Conservation (phyloP, 768 basidiomycete species). For the Baorangia bicolor region DNA sequence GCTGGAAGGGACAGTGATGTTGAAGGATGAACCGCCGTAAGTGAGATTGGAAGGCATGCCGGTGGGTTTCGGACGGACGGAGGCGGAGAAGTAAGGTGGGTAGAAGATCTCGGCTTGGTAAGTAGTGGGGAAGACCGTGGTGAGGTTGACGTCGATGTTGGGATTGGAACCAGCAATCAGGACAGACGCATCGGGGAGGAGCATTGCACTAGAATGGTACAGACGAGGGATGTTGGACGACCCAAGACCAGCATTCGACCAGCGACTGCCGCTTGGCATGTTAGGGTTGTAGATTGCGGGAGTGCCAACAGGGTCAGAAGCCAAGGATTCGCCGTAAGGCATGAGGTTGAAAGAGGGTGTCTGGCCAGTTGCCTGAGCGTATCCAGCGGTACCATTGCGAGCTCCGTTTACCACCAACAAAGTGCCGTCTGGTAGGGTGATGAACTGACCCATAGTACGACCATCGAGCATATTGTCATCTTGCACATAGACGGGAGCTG, state of each 20-base stretch:
- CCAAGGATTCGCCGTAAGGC: slow-evolving; percentile 74
- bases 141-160: slow-evolving; percentile 77
- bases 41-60: slow-evolving; percentile 72
- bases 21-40: slow-evolving; percentile 84
- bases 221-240: slow-evolving; percentile 73
- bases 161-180: slow-evolving; percentile 93
- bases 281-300: slow-evolving; percentile 85
- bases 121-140: slow-evolving; percentile 68
- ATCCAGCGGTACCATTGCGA: slow-evolving; percentile 86
- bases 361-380: slow-evolving; percentile 55
- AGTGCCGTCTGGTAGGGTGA: slow-evolving; percentile 76
- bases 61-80: slow-evolving; percentile 63
- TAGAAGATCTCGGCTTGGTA: slow-evolving; percentile 89
- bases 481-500: slow-evolving; percentile 55
- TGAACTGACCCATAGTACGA: slow-evolving; percentile 92
- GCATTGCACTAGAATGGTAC: slow-evolving; percentile 89
- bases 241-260: slow-evolving; percentile 66
- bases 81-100: slow-evolving; percentile 80
- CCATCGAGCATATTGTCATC: slow-evolving; percentile 77
- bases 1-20: slow-evolving; percentile 63
- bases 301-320: slow-evolving; percentile 72
- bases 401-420: slow-evolving; percentile 82
- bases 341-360: slow-evolving; percentile 47
- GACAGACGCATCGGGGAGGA: slow-evolving; percentile 85
- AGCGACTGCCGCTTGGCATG: slow-evolving; percentile 66